These are phyloP conservation scores for Fennellomyces sp. DNA, from an alignment of 371 early-diverging fungal genomes.

Conservation along the genomic window DNA sequence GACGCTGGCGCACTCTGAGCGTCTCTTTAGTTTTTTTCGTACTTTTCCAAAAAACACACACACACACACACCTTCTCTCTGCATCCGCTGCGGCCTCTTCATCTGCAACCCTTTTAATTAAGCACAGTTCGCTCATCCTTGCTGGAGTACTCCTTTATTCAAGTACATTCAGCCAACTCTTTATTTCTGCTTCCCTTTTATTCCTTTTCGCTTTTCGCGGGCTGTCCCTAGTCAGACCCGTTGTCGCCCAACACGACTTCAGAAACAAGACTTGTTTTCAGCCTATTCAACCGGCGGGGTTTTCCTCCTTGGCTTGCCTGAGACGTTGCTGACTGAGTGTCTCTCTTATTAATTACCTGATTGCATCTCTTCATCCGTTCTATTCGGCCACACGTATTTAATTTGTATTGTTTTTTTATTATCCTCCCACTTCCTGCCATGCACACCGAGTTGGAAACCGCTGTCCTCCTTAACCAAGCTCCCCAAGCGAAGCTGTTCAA, in stretches of 20 bases:
- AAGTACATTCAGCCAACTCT: not conserved
- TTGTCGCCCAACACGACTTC: slow-evolving; percentile 69
- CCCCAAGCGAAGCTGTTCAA: not conserved
- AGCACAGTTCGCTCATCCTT: not conserved
- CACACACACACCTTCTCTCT: too few species aligned
- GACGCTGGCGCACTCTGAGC: too few species aligned
- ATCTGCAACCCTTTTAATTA: not conserved
- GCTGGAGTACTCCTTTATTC: slow-evolving; percentile 6
- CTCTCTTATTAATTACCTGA: not conserved
- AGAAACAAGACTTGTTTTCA: slow-evolving; percentile 65
- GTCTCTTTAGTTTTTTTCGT: too few species aligned
- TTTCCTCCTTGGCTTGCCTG: slow-evolving; percentile 71
- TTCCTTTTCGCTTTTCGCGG: slow-evolving; percentile 39
- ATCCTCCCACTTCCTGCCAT: slow-evolving; percentile 27
- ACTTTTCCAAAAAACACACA: too few species aligned
- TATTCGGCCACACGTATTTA: not conserved
- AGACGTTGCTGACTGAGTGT: slow-evolving; percentile 13
- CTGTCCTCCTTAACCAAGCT: slow-evolving; percentile 25
- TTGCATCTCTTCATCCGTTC: not conserved
- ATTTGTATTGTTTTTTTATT: slow-evolving; percentile 1
- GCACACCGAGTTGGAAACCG: slow-evolving; percentile 43
- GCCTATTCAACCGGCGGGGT: slow-evolving; percentile 67
- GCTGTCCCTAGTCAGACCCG: slow-evolving; percentile 51
- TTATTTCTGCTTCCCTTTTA: not conserved
- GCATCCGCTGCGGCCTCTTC: too few species aligned